These are phyloP conservation scores for Cicer bijugum DNA, from an alignment of 306 rosid genomes.

Conservation along the genomic window DNA sequence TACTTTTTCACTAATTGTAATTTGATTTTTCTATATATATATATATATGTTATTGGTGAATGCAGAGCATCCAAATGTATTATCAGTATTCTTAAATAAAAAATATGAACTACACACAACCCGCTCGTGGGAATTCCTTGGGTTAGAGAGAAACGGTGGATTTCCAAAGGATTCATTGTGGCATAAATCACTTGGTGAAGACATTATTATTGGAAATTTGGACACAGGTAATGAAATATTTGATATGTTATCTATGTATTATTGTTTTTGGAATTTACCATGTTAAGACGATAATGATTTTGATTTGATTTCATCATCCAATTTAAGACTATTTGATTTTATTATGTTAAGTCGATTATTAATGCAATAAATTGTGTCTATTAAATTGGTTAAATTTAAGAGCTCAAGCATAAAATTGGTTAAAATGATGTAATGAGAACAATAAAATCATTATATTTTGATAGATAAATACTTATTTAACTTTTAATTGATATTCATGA, in stretches of 20 bases:
- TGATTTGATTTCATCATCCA: too few relatives aligned
- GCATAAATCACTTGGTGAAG: conserved; percentile 59
- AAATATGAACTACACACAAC: conserved; percentile 65
- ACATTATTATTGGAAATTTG: conserved; percentile 66
- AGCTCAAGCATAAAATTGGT: too few relatives aligned
- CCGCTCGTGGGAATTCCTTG: conserved; percentile 67
- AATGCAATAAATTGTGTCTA: too few relatives aligned
- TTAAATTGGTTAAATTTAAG: too few relatives aligned
- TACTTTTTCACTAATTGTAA: neutral
- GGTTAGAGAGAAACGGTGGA: conserved; percentile 45
- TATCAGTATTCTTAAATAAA: conserved; percentile 58
- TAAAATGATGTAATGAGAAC: too few relatives aligned
- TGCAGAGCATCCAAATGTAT: conserved; percentile 61
- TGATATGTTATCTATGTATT: neutral
- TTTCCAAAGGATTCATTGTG: conserved; percentile 48
- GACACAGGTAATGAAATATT: conserved; percentile 60
- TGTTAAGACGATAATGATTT: neutral
- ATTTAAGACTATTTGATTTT: too few relatives aligned
- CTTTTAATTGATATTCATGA: neutral
- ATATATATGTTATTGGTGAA: neutral
- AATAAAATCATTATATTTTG: too few relatives aligned
- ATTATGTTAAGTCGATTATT: too few relatives aligned
- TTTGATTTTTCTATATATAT: neutral
- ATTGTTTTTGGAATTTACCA: neutral
- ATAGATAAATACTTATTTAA: too few relatives aligned